Base-by-base conservation (phyloP, 768 basidiomycete genomes). In the Rhizopogon vinicolor region DNA sequence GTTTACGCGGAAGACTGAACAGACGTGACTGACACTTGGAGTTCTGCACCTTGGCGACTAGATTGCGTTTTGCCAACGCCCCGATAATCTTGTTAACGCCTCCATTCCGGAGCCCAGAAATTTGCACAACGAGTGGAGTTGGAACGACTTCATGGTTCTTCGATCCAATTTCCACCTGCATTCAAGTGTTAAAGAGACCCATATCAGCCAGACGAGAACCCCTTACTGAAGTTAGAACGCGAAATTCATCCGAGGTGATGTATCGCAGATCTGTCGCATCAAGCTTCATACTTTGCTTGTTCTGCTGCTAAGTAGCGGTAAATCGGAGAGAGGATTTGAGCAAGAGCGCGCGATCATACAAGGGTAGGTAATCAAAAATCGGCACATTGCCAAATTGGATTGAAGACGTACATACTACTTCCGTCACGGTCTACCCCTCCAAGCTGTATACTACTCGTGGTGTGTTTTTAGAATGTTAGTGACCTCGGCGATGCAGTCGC, bases 141-240 rank as follows among this genome's bases (percentile, higher is more conserved):
- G 97, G 97, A 13, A 99, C 95, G 39, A 97, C 81, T 71, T 98
- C 91, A 65, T 99, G 97, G 68, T 98, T 98, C 76, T 97, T 97
- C 4, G 91, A 94, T 18, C 96, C 97, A 80, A 96, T 93, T 75
- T 99, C 97, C 37, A 91, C 91, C 95, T 98, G 49, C 3, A 35
- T 49, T 49, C 19, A 16, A 25, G 33, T 22, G 46, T 48, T 44
- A 9, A 14, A 14, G 25, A 53, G 14, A n/a, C 35, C 28, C 3
- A 5, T 25, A 45, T 41, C 35, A 63, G 51, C 41, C 31, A 22
- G 16, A 58, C 2, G 42, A 3, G 46, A 58, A 44, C 39, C 49
- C 51, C 22, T 51, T 65, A 96, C 95, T 49, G 96, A 92, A n/a
- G 91, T 91, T 25, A 99, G 76, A n/a, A 97, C 93, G 53, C 95